These are phyloP conservation scores for Mycena capillaripes DNA, from an alignment of 768 basidiomycete species.

Conservation along the genomic window DNA sequence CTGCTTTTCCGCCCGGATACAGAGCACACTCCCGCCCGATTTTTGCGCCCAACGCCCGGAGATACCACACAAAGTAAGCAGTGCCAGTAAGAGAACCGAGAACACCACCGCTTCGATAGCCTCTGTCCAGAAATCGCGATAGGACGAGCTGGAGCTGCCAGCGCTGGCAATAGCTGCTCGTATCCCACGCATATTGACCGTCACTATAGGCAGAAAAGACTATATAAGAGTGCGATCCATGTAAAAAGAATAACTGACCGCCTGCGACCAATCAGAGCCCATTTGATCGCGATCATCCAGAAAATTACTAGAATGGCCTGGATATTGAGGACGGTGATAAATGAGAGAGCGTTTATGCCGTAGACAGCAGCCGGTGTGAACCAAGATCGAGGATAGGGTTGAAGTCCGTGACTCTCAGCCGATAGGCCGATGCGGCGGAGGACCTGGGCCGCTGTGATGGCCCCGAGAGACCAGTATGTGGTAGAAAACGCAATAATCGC, in stretches of 20 bases:
- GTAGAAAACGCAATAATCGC: slow-evolving; percentile 51
- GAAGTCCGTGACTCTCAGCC: slow-evolving; percentile 34
- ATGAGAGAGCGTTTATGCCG: slow-evolving; percentile 52
- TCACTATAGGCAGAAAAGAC: no score
- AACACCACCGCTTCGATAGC: slow-evolving; percentile 56
- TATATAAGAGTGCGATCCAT: no score
- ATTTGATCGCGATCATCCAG: slow-evolving; percentile 58
- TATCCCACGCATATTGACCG: slow-evolving; percentile 59
- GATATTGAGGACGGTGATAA: slow-evolving; percentile 52
- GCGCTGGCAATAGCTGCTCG: slow-evolving; percentile 60
- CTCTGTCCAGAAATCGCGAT: slow-evolving; percentile 50
- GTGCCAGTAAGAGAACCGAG: slow-evolving; percentile 55
- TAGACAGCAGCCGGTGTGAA: slow-evolving; percentile 54
- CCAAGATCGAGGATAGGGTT: slow-evolving; percentile 51
- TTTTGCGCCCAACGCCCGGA: slow-evolving; percentile 57
- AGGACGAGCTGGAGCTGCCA: slow-evolving; percentile 61
- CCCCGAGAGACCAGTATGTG: slow-evolving; percentile 55
- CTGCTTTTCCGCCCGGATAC: slow-evolving; percentile 55
- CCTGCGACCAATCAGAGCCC: slow-evolving; percentile 56
- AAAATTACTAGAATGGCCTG: slow-evolving; percentile 53
- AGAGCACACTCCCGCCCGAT: slow-evolving; percentile 57
- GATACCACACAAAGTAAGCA: slow-evolving; percentile 59
- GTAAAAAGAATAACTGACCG: no score
- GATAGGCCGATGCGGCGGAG: slow-evolving; percentile 51
- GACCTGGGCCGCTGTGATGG: slow-evolving; percentile 53